A percentile compares a stretch with the other conserved stretches of the same genome.
These are phyloP conservation scores for Ophiostoma angusticollis DNA, from an alignment of 2,329 filamentous ascomycete species.

Conservation along the genomic window DNA sequence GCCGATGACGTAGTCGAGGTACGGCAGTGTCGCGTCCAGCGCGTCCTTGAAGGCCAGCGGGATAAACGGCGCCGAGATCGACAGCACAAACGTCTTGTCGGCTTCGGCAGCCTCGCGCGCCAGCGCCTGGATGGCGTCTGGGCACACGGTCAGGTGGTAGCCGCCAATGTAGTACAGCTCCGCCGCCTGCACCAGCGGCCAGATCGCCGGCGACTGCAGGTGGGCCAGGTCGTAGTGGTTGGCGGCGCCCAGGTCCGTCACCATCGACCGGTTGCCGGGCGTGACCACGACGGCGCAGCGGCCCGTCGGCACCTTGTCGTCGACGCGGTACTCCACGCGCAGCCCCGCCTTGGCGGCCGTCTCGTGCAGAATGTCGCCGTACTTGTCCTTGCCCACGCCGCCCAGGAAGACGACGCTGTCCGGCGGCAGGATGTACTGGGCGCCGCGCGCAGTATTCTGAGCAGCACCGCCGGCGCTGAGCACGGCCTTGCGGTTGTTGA, in stretches of 20 bases:
- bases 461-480: constrained; percentile 92
- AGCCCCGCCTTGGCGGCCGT: constrained; percentile 81
- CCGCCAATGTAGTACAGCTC: constrained; percentile 88
- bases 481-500: constrained; percentile 85
- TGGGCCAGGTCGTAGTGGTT: constrained; percentile 96
- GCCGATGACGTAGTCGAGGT: constrained; percentile 92
- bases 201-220: constrained; percentile 80
- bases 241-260: constrained; percentile 88
- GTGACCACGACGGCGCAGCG: constrained; percentile 96
- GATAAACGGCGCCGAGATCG: constrained; percentile 92
- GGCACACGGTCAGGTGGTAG: constrained; percentile 94
- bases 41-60: constrained; percentile 95
- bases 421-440: constrained; percentile 84
- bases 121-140: constrained; percentile 77
- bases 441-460: constrained; percentile 93
- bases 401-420: constrained; percentile 90
- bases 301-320: constrained; percentile 71
- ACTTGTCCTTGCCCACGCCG: constrained; percentile 91
- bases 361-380: constrained; percentile 74
- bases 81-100: constrained; percentile 87
- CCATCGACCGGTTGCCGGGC: constrained; percentile 86
- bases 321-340: constrained; percentile 87
- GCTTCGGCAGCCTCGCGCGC: constrained; percentile 78
- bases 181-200: constrained; percentile 80
- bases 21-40: constrained; percentile 71